Base-by-base conservation (phyloP, 2,329 filamentous ascomycete genomes). In the Ascochyta fabae region DNA sequence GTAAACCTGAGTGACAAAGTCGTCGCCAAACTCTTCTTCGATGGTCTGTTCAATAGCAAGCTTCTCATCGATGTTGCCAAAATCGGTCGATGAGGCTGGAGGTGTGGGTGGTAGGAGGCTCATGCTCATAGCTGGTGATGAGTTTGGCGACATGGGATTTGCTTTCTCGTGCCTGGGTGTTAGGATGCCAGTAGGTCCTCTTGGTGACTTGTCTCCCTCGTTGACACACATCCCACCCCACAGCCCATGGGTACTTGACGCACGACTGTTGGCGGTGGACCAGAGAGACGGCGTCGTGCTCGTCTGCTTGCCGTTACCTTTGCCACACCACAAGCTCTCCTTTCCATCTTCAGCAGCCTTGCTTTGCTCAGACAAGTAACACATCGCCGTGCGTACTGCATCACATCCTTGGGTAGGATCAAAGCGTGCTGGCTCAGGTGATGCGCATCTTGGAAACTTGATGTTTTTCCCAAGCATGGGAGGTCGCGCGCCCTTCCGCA, bases 1-100 rank as follows among this genome's bases (percentile, higher is more conserved):
- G 82, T 96, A 98, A 7, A 98, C 93, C 75, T 98, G 94, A 0
- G 93, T 96, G 52, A 97, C 86, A 72, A 97, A 96, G 3, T 81
- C 81, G 72, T 96, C 91, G 58, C 88, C 82, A 68, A 95, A 96
- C 74, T 96, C 92, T 29, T 77, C 73, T 26, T 82, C 77, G 38
- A 86, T 81, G 10, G 77, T 71, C 78, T 77, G 73, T 59, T 83
- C 79, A 6, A 70, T 64, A 31, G 69, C 71, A 39, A 81, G 73
- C 51, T 75, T 76, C 38, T 75, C 73, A 44, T 77, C 71, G 27
- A 81, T 74, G 48, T 72, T 70, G 34, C 78, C 73, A 53, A 81
- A 76, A 29, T 75, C 70, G 15, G 72, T 58, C 13, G 63, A 59
- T 3, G 72, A 74, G 15, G 75, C 62, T 36, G 75, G 71, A 44